Conservation (phyloP, 2,329 filamentous ascomycete genomes). For the Sporothrix protearum region DNA sequence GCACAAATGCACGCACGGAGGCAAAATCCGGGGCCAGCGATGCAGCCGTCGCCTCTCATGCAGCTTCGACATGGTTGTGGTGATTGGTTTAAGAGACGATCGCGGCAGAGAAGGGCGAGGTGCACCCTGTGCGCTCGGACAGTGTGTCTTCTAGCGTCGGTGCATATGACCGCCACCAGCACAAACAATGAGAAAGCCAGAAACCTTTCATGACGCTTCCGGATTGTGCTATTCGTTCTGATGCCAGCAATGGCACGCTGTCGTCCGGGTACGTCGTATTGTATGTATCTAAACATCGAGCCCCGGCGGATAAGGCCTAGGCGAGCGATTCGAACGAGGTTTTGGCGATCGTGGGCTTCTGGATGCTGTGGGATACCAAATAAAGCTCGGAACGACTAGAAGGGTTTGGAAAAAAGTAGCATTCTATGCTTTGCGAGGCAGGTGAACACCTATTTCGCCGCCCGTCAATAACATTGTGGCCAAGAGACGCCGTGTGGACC, state of each 20-base stretch:
- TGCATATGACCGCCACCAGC: neutral
- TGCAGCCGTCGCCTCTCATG: neutral
- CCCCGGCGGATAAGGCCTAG: neutral
- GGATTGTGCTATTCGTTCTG: neutral
- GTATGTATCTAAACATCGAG: neutral
- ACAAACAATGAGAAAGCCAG: neutral
- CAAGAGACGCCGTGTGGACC: neutral
- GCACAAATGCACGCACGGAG: neutral
- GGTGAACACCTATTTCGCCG: neutral
- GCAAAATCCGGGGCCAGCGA: neutral
- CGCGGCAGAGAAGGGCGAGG: neutral
- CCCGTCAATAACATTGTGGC: neutral
- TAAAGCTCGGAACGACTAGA: neutral
- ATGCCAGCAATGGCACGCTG: neutral
- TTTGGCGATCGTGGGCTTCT: neutral
- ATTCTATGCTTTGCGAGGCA: neutral
- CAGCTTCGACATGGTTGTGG: neutral
- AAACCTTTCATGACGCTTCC: neutral
- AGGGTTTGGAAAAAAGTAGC: neutral
- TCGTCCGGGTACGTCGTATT: neutral
- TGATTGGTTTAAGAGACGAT: neutral
- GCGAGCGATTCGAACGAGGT: neutral
- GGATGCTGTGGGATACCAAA: neutral
- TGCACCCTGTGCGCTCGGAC: slow-evolving; percentile 1
- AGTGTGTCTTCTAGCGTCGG: slow-evolving; percentile 5